Base-by-base conservation (phyloP, 345 rosid genomes). In the Corchorus capsularis region DNA sequence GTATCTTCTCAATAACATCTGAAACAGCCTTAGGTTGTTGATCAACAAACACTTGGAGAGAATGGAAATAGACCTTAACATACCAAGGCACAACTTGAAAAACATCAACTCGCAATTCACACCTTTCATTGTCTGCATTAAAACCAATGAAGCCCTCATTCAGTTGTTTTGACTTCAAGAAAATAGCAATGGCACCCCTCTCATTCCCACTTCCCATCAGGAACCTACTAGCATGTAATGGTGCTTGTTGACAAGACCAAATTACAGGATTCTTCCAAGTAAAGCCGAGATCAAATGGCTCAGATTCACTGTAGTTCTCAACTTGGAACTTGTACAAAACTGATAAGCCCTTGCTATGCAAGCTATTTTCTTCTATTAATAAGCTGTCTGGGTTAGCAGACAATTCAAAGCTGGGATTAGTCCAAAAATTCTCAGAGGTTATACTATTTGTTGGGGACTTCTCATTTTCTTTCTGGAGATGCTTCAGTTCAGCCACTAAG, bases 61-160 rank as follows among this genome's bases (percentile, higher is more conserved):
- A 87, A 80, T 94, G 98, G 73, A 76, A 90, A 76, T 96, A 94
- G 37, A 96, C 95, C 84, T 92, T 96, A 49, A 94, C 76, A 84
- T 96, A 92, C 98, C 99, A 96, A 27, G 98, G 99, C 75, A 96
- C 94, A 80, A 94, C 92, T 87, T 96, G 99, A 81, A 96, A 93
- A 46, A 96, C 63, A 83, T 90, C 83, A 59, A 83, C 95, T 77
- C 70, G 87, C 77, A 96, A 49, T 71, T 81, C 79, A 80, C 97
- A 91, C 37, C 55, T 82, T 50, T 85, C 85, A 65, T 60, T 54
- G 45, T 54, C 35, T 72, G 47, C 11, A 75, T 78, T 65, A 66
- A 75, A 78, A 47, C 64, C 77, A 20, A 34, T 19, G 37, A 85
- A 79, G 47, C 79, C 79, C 55, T 84, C 86, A 8, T 46, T 77